Base-by-base conservation (phyloP, 805 yeast species). In the Candida arabinofermentans region DNA sequence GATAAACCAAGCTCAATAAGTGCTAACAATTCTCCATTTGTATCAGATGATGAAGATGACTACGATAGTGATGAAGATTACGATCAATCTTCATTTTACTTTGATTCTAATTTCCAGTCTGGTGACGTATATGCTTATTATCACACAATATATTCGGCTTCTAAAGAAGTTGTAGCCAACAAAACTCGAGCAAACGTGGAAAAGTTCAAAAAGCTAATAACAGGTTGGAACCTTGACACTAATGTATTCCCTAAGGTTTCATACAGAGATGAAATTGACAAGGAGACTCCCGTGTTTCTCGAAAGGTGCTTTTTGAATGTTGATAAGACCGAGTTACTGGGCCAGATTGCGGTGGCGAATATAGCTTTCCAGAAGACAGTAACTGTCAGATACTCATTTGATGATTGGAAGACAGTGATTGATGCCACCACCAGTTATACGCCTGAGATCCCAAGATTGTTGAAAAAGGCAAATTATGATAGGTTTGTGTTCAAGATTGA, bases 1-100 rank as follows among this genome's bases (percentile, higher is more conserved):
- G 96, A 88, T 57, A 76, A 74, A 41, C 97, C 98, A 13, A 70
- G 76, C 4, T 83, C 88, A 2, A 85, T 91, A 23, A 75, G 83
- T 51, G 86, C 85, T 2, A 70, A 72, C 39, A 74, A 77, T 43
- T 77, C 87, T 1, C 93, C 91, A 1, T 50, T 54, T 22, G 55
- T 44, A n/a, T 58, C 62, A 22, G 69, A 51, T 26, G 57, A 42
- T 43, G 61, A 51, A 32, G 66, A 53, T 27, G 59, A 55, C 23
- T 53, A 49, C 29, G 53, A 49, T 23, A 57, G 61, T 18, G 49
- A 44, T 24, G 57, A 50, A 37, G 59, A 56, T 23, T 53, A 50
- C 30, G 52, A 48, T 24, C 49, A 53, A 22, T 51, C 37, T 16
- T 48, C 43, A 23, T 55, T 50, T 38, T 26, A 29, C 8, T 27